Percentiles rank a stretch among this genome's conserved stretches.
Conservation (phyloP, 371 early-diverging fungal species). For the Zychaea mexicana region DNA sequence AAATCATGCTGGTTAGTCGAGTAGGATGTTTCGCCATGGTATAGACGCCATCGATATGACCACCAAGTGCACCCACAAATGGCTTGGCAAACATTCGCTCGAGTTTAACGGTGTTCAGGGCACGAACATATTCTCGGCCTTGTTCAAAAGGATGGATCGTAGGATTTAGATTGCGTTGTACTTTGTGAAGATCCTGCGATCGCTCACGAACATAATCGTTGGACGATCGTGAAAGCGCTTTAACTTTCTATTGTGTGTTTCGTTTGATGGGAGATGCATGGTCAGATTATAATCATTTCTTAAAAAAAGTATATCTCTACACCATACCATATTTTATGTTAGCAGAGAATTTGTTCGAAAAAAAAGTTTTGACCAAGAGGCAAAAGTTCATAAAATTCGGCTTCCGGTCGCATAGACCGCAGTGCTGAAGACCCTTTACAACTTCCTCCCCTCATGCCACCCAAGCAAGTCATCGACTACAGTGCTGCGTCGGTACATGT, state of each 20-base stretch:
- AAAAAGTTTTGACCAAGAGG: neutral
- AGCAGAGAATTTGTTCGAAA: too few relatives aligned
- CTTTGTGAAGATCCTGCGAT: conserved; percentile 82
- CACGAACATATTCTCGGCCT: conserved; percentile 97
- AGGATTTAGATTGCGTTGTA: conserved; percentile 94
- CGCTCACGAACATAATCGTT: conserved; percentile 85
- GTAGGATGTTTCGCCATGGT: conserved; percentile 91
- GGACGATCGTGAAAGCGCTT: conserved; percentile 83
- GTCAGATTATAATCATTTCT: too few relatives aligned
- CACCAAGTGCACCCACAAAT: conserved; percentile 87
- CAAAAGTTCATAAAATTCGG: neutral
- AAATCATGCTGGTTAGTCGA: conserved; percentile 76
- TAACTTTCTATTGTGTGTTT: conserved; percentile 89
- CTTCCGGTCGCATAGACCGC: neutral
- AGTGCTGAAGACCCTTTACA: too few relatives aligned
- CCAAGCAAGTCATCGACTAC: conserved; percentile 19
- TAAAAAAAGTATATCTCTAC: too few relatives aligned
- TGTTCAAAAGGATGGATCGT: conserved; percentile 93
- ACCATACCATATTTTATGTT: neutral
- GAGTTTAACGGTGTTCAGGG: conserved; percentile 95
- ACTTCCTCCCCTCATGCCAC: neutral
- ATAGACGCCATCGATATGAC: conserved; percentile 98
- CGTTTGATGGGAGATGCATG: too few relatives aligned
- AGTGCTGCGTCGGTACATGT: conserved; percentile 33
- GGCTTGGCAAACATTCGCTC: conserved; percentile 99